Evolutionary conservation across 2,329 filamentous ascomycete genomes (phyloP).

Genomic region (Verticillium alfalfae): DNA sequence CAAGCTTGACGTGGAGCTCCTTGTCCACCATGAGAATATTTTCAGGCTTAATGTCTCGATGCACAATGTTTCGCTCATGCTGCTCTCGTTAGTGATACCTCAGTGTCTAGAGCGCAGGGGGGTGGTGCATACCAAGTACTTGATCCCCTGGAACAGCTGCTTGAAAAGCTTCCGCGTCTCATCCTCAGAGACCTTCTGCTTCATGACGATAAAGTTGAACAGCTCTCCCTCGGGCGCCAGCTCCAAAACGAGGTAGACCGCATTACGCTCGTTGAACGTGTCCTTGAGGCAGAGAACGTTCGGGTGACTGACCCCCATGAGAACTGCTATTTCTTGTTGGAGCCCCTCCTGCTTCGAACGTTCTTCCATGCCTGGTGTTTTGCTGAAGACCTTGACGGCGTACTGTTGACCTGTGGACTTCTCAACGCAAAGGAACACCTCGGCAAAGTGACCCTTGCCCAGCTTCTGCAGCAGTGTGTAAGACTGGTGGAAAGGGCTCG

Average conservation of each 20-base stretch:
- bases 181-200: conserved; percentile 78
- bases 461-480: conserved; percentile 81
- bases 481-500: conserved; percentile 77
- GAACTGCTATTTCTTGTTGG: conserved; percentile 91
- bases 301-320: conserved; percentile 96
- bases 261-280: conserved; percentile 86
- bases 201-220: conserved; percentile 91
- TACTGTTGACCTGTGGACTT: conserved; percentile 75
- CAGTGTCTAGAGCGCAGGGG: neutral
- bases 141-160: conserved; percentile 89
- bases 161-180: conserved; percentile 83
- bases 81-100: conserved; percentile 33
- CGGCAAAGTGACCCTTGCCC: conserved; percentile 92
- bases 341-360: conserved; percentile 77
- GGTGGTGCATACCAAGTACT: conserved; percentile 75
- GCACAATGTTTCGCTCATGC: conserved; percentile 96
- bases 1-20: conserved; percentile 80
- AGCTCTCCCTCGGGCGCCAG: conserved; percentile 88
- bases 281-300: conserved; percentile 91
- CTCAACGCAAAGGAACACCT: conserved; percentile 87
- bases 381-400: conserved; percentile 93
- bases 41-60: conserved; percentile 96
- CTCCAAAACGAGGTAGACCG: conserved; percentile 87
- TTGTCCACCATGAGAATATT: conserved; percentile 89
- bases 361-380: conserved; percentile 75